Conservation (phyloP, 495 filamentous ascomycete genomes). For the Penicillium malachiteum region DNA sequence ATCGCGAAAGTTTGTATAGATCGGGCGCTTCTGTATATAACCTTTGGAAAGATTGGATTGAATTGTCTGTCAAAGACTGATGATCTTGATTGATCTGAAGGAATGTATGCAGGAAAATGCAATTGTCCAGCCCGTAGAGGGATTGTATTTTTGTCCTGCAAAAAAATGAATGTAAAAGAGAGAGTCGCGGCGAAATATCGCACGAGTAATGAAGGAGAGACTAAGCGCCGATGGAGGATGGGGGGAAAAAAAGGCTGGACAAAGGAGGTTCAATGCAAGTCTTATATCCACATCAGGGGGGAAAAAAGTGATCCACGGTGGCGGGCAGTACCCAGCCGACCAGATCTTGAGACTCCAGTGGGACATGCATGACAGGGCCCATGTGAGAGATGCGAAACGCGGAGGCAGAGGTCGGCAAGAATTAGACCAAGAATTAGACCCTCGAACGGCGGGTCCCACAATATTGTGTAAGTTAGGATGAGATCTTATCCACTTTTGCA, state of each 20-base stretch:
- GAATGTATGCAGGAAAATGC: conserved; percentile 7
- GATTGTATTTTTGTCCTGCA: conserved; percentile 12
- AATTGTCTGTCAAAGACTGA: conserved; percentile 21
- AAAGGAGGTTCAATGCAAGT: conserved; percentile 4
- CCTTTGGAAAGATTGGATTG: neutral
- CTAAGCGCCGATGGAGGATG: conserved; percentile 2
- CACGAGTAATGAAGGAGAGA: conserved; percentile 16
- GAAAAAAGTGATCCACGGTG: conserved; percentile 16
- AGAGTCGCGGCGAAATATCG: conserved; percentile 4
- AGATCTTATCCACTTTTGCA: conserved; percentile 13
- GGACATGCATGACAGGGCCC: conserved; percentile 25
- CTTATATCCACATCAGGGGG: conserved; percentile 4
- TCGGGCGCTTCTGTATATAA: too few relatives aligned
- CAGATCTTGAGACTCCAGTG: conserved; percentile 29
- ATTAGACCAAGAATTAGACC: conserved; percentile 1
- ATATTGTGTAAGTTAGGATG: conserved; percentile 14
- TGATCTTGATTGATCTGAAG: neutral
- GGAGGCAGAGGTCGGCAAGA: conserved; percentile 17
- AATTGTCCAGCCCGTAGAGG: conserved; percentile 8
- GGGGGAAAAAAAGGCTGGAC: neutral
- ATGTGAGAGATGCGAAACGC: conserved; percentile 29
- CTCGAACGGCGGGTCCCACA: conserved; percentile 18
- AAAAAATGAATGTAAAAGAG: conserved; percentile 17
- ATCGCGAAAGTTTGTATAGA: conserved; percentile 23
- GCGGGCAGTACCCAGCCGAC: conserved; percentile 33